Conservation (phyloP, 2,329 filamentous ascomycete species). For the Aspergillus neotritici region DNA sequence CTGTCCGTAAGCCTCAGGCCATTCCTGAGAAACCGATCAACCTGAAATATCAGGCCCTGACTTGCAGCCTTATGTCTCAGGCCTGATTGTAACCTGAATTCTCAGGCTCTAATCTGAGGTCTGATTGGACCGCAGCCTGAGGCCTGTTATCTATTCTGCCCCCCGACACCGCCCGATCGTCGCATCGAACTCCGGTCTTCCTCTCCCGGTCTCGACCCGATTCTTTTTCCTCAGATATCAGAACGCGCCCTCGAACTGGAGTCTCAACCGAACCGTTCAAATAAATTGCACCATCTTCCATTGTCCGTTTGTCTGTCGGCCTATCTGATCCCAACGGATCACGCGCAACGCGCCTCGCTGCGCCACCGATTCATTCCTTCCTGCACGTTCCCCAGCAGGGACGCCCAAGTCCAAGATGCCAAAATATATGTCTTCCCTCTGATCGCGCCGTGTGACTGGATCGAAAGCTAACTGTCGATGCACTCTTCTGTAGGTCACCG, state of each 20-base stretch:
- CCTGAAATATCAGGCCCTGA: background rate
- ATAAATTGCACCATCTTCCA: too few relatives aligned
- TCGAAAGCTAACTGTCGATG: slow-evolving; percentile 35
- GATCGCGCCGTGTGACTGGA: background rate
- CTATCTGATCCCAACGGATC: background rate
- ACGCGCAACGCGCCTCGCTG: slow-evolving; percentile 14
- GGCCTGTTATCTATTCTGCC: slow-evolving; percentile 3
- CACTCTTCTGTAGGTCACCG: slow-evolving; percentile 63
- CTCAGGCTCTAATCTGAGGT: background rate
- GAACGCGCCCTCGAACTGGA: too few relatives aligned
- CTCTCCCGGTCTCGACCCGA: background rate
- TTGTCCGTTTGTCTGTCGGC: too few relatives aligned
- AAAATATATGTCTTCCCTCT: slow-evolving; percentile 63
- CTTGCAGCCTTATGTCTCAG: too few relatives aligned
- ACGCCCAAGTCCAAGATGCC: slow-evolving; percentile 58
- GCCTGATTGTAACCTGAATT: background rate
- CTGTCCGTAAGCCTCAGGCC: too few relatives aligned
- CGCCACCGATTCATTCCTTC: slow-evolving; percentile 11
- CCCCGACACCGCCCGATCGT: slow-evolving; percentile 1
- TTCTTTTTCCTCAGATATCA: background rate
- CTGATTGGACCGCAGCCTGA: background rate
- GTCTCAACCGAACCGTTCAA: too few relatives aligned
- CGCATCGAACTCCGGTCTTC: slow-evolving; percentile 5
- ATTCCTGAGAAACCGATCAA: too few relatives aligned
- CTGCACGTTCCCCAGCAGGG: slow-evolving; percentile 3